These are phyloP conservation scores for Salix koriyanagi DNA, from an alignment of 345 rosid species.

Conservation along the genomic window DNA sequence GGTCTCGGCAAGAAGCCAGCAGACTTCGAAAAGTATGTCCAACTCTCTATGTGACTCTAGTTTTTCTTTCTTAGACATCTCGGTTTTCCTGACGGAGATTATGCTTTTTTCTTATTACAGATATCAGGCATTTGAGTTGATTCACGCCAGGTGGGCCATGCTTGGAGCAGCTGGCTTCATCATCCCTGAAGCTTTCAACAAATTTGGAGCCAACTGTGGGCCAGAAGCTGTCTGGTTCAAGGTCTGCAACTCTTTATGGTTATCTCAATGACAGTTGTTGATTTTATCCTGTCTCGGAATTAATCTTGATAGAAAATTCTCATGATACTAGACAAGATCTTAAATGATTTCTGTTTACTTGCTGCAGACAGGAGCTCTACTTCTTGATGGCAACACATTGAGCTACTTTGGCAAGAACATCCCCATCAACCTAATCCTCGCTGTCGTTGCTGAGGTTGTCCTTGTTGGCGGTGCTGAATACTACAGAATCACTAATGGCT, in stretches of 20 bases:
- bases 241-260: constrained; percentile 29
- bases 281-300: not conserved
- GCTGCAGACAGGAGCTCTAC: constrained; percentile 93
- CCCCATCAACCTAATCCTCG: constrained; percentile 78
- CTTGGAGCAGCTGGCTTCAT: constrained; percentile 94
- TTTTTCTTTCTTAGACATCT: not conserved
- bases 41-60: not conserved
- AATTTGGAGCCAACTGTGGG: constrained; percentile 94
- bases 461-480: constrained; percentile 97
- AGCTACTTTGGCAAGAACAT: constrained; percentile 88
- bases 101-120: constrained; percentile 28
- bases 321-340: not conserved
- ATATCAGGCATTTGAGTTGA: constrained; percentile 88
- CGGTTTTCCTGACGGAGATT: not conserved
- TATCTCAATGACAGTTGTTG: not conserved
- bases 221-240: constrained; percentile 99
- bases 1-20: constrained; percentile 95
- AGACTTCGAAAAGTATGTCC: constrained; percentile 72
- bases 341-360: not conserved
- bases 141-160: constrained; percentile 97
- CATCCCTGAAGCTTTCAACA: constrained; percentile 94
- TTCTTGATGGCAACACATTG: constrained; percentile 92
- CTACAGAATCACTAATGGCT: constrained; percentile 85
- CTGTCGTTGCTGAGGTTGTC: constrained; percentile 75
- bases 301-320: not conserved